Evolutionary conservation across 768 basidiomycete genomes (phyloP), one percentile per base, ranked within the genome.

Genomic region (Tephrocybe sp.): DNA sequence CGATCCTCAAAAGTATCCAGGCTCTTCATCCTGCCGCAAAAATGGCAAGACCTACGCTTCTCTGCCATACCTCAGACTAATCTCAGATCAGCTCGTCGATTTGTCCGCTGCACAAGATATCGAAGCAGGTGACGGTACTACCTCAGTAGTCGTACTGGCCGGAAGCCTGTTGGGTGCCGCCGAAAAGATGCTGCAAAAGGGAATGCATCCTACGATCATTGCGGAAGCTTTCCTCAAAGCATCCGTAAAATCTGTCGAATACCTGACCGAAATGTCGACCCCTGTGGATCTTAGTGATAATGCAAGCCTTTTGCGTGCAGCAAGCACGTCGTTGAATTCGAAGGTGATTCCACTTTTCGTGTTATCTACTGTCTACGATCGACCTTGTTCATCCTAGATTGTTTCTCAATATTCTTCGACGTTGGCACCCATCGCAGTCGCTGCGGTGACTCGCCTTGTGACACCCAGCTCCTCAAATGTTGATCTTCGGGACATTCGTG

Each of bases 341-440:
- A 99, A 99, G 77, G 95, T 89, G 49, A 69, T 55, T 6, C 22
- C 13, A 32, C 25, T 36, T 22, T 38, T 47, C 26, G 19, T 21
- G 30, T 41, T 30, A 27, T 43, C 45, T 16, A 42, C 18, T 41
- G 24, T 35, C 45, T 40, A n/a, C n/a, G n/a, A n/a, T 47, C 34
- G 24, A 56, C 13, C 11, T 44, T 13, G 25, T 24, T 46, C 18
- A 13, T 22, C 39, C 18, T 62, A 98, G 95, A 97, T 99, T 60
- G 97, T 98, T 34, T 98, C 97, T 15, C 97, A 98, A 79, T 98
- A 98, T 68, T 98, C 97, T 3, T 91, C 94, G 11, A 95, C 91
- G 30, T 80, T 99, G 56, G 92, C 97, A n/a, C 97, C 97, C 31
- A 99, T 98, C 57, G 97, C 97, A 13, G 97, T 99, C n/a, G 79